Percentiles rank a stretch among this genome's conserved stretches.
Evolutionary conservation across 345 rosid species (phyloP).

Genomic region (Nephelium lappaceum): DNA sequence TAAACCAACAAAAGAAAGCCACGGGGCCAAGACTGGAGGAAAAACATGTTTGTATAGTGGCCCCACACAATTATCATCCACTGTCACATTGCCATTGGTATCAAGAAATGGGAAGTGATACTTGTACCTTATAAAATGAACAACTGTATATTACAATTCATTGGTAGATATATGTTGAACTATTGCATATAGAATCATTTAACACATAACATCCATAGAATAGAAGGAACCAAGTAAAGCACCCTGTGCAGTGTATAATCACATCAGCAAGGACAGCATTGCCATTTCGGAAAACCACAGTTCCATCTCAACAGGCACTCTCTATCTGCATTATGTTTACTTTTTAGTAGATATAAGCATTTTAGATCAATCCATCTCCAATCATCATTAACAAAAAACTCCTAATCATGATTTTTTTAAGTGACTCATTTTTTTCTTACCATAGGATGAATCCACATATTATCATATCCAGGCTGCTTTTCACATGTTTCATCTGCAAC

Average conservation of each 20-base stretch:
- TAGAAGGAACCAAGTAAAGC: constrained; percentile 11
- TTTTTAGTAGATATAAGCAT: constrained; percentile 15
- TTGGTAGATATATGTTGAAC: neutral
- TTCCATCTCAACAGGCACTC: constrained; percentile 58
- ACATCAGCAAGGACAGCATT: constrained; percentile 46
- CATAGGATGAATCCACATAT: constrained; percentile 82
- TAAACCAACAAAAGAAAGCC: constrained; percentile 84
- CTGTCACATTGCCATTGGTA: constrained; percentile 60
- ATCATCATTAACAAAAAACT: neutral
- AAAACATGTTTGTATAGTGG: constrained; percentile 83
- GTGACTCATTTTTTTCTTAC: constrained; percentile 40
- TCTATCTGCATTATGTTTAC: constrained; percentile 54
- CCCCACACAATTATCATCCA: constrained; percentile 78
- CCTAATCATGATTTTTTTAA: constrained; percentile 1
- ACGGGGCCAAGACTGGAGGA: constrained; percentile 68
- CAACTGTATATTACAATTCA: neutral
- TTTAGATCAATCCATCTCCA: constrained; percentile 21
- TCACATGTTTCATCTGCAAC: constrained; percentile 47
- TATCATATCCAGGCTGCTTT: constrained; percentile 46
- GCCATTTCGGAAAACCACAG: constrained; percentile 61
- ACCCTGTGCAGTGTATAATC: constrained; percentile 89
- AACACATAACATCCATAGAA: neutral
- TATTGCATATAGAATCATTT: neutral
- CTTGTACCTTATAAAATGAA: constrained; percentile 58
- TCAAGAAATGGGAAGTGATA: constrained; percentile 92